Evolutionary conservation across 116 monocot genomes (phyloP), one percentile per base, ranked within the genome.

Genomic region (Iris pallida): DNA sequence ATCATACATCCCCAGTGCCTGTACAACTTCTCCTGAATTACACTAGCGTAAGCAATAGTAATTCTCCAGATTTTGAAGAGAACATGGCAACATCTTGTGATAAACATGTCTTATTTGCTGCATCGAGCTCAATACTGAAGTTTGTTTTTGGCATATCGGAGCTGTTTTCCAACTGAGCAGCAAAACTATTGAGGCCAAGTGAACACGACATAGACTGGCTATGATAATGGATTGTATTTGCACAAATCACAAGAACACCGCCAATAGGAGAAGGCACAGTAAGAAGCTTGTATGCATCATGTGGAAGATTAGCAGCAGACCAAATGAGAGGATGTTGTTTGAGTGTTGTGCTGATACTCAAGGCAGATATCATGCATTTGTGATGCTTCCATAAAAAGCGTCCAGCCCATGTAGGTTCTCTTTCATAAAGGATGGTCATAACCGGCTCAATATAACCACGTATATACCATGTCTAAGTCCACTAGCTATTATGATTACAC

Each of bases 381-480:
- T 93, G 80, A 56, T 88, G 87, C 80, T 99, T 99, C 90, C 83
- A 99, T 70, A 90, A 67, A 43, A 82, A 57, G 45, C 93, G 87
- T 15, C 98, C 98, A 78, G 98, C 98, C 93, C 98, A 99, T 14
- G 98, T 93, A 68, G 93, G 93, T 66, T 99, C 93, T 51, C 52
- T 80, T 80, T 90, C 98, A 78, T 93, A 84, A 61, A 99, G 90
- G 60, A 99, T 73, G 13, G 93, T 84, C 93, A 99, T 76, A 55
- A 93, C 93, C 76, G 98, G 98, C 47, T 99, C 98, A 44, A 99
- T 93, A 77, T 99, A 99, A 57, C 98, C 98, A n/a, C n/a, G n/a
- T n/a, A n/a, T n/a, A n/a, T n/a, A n/a, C n/a, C n/a, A n/a, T n/a
- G n/a, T n/a, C n/a, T n/a, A n/a, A n/a, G n/a, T n/a, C n/a, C n/a